These are phyloP conservation scores for Phytophthora constricta DNA, from an alignment of 352 stramenopile genomes.

Conservation along the genomic window DNA sequence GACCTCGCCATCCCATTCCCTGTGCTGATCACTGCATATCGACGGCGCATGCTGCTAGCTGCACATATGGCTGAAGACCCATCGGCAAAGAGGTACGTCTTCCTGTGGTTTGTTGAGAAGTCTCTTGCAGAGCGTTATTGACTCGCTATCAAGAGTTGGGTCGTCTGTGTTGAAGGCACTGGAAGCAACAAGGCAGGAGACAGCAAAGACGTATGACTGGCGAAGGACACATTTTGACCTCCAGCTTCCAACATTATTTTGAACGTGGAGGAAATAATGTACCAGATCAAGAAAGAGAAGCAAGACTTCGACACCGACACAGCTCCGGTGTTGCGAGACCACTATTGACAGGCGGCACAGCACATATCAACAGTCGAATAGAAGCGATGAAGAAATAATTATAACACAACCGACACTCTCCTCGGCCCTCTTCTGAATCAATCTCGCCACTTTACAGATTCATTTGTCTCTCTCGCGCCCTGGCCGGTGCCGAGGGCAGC, in stretches of 20 bases:
- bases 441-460: constrained; percentile 53
- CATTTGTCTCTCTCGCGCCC: constrained; percentile 33
- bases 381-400: constrained; percentile 36
- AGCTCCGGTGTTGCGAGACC: too few relatives aligned
- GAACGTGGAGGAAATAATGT: too few relatives aligned
- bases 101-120: background rate
- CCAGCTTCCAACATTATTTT: constrained; percentile 25
- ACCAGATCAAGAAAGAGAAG: too few relatives aligned
- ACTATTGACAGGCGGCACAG: too few relatives aligned
- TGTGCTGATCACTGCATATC: constrained; percentile 81
- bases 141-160: constrained; percentile 25
- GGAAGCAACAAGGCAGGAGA: constrained; percentile 44
- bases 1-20: constrained; percentile 79
- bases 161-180: constrained; percentile 65
- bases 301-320: too few relatives aligned
- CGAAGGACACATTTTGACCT: constrained; percentile 30
- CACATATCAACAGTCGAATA: background rate
- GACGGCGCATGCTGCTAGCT: constrained; percentile 81
- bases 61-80: constrained; percentile 82
- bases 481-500: constrained; percentile 31
- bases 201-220: constrained; percentile 25
- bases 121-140: background rate
- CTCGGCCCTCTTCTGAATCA: too few relatives aligned
- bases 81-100: constrained; percentile 44
- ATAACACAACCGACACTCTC: constrained; percentile 47